Conservation (phyloP, 2,329 filamentous ascomycete genomes). For the Calonectria hawksworthii region DNA sequence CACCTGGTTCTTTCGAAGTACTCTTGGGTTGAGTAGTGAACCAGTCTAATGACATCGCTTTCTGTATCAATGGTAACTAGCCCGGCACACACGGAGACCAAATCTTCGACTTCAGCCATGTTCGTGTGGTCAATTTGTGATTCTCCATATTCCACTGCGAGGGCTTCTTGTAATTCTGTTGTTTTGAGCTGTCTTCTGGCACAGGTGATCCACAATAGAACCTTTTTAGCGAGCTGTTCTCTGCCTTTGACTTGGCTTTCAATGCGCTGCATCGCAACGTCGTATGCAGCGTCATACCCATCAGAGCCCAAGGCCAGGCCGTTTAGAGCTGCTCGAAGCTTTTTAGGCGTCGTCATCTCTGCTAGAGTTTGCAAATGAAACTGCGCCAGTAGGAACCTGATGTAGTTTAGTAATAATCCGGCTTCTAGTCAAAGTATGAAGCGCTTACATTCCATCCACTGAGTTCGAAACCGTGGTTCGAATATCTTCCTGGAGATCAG, state of each 20-base stretch:
- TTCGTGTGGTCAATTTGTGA: conserved; percentile 51
- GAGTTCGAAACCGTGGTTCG: not conserved
- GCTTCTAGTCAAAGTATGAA: too few species aligned
- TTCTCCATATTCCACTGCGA: conserved; percentile 51
- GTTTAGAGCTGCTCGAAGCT: not conserved
- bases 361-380: not conserved
- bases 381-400: conserved; percentile 1
- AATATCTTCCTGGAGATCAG: conserved; percentile 22
- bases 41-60: conserved; percentile 53
- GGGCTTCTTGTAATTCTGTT: conserved; percentile 55
- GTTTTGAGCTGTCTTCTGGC: conserved; percentile 49
- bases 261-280: conserved; percentile 35
- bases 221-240: conserved; percentile 51
- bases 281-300: not conserved
- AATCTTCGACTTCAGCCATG: conserved; percentile 46
- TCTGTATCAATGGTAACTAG: conserved; percentile 56
- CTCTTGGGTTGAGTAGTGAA: conserved; percentile 60
- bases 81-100: conserved; percentile 56
- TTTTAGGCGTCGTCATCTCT: not conserved
- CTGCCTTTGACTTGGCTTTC: conserved; percentile 49
- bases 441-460: conserved; percentile 9
- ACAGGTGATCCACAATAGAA: conserved; percentile 56
- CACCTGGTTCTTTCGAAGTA: conserved; percentile 51
- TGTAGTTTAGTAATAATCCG: not conserved
- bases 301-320: not conserved